These are phyloP conservation scores for Citrullus mucosospermus DNA, from an alignment of 306 rosid genomes.

Conservation along the genomic window DNA sequence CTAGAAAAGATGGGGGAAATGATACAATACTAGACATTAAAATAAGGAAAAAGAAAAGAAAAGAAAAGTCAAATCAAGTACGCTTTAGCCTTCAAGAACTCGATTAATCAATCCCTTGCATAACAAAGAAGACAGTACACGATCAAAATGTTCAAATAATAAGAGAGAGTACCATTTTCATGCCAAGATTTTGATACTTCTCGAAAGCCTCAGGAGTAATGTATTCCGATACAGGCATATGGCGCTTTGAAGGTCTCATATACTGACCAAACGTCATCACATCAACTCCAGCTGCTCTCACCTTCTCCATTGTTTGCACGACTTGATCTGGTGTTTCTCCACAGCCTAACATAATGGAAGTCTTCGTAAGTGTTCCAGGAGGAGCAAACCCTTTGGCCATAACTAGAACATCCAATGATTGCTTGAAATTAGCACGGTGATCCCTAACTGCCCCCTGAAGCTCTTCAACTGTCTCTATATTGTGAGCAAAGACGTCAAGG, in stretches of 20 bases:
- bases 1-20: background rate
- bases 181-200: conserved; percentile 70
- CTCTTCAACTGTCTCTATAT: conserved; percentile 96
- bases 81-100: background rate
- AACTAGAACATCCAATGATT: conserved; percentile 79
- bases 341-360: conserved; percentile 95
- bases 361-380: conserved; percentile 83
- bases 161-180: conserved; percentile 63
- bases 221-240: conserved; percentile 92
- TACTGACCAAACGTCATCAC: conserved; percentile 98
- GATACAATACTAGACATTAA: background rate
- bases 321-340: conserved; percentile 95
- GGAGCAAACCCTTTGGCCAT: conserved; percentile 86
- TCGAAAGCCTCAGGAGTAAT: conserved; percentile 93
- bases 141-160: background rate
- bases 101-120: background rate
- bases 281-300: conserved; percentile 95
- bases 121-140: background rate
- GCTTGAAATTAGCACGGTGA: conserved; percentile 86
- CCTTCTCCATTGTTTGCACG: conserved; percentile 97
- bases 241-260: conserved; percentile 99
- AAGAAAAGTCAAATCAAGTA: background rate
- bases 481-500: conserved; percentile 92
- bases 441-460: conserved; percentile 83
- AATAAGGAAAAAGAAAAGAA: background rate